phyloP scores from a whole-genome alignment of 2,329 filamentous ascomycete genomes.

The Sarocladiaceae sp. region DNA sequence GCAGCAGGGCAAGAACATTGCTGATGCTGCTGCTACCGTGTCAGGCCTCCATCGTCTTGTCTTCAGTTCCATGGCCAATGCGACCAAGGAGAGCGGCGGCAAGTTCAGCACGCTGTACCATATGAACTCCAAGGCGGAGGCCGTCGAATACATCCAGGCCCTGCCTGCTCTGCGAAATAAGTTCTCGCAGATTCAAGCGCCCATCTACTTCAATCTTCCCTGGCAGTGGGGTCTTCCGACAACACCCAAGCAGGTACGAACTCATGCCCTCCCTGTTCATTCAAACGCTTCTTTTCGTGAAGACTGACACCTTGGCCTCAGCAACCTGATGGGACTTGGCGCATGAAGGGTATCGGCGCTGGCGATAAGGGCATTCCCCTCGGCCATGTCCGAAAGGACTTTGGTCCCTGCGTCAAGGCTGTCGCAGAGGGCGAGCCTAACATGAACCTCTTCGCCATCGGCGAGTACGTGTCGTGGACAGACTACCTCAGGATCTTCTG shows the following conservation, averaged over 20 bases:
- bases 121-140: slow-evolving; percentile 13
- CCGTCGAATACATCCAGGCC: slow-evolving; percentile 7
- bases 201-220: slow-evolving; percentile 13
- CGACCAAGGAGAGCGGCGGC: slow-evolving; percentile 14
- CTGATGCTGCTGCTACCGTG: slow-evolving; percentile 13
- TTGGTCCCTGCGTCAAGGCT: slow-evolving; percentile 13
- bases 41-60: slow-evolving; percentile 11
- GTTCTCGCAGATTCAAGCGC: slow-evolving; percentile 15
- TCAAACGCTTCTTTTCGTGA: not conserved
- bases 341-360: slow-evolving; percentile 13
- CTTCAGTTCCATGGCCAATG: slow-evolving; percentile 12
- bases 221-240: slow-evolving; percentile 14
- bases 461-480: slow-evolving; percentile 13
- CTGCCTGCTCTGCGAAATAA: slow-evolving; percentile 10
- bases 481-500: slow-evolving; percentile 12
- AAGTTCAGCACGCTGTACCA: slow-evolving; percentile 13
- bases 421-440: slow-evolving; percentile 12
- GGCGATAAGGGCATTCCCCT: slow-evolving; percentile 14
- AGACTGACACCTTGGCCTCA: not conserved
- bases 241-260: slow-evolving; percentile 13
- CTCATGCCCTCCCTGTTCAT: not conserved
- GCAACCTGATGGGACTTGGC: slow-evolving; percentile 14
- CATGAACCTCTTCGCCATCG: slow-evolving; percentile 13
- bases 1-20: slow-evolving; percentile 9
- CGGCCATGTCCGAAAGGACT: slow-evolving; percentile 12